Conservation (phyloP, 148 eudicot species). For the Nepenthes gracilis region DNA sequence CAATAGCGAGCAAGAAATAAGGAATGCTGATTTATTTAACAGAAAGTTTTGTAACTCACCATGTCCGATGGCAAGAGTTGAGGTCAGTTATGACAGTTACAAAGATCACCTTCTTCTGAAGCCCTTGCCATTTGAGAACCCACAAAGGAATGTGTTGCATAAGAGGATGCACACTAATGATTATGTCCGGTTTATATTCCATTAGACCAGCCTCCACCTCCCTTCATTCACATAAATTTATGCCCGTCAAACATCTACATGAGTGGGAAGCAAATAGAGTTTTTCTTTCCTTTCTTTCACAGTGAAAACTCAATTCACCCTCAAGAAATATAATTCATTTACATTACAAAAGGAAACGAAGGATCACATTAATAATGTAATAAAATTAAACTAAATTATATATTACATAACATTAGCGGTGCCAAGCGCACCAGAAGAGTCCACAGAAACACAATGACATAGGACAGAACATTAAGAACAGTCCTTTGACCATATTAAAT, state of each 20-base stretch:
- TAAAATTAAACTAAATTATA: no score
- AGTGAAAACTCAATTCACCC: no score
- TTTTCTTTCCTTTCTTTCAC: not conserved
- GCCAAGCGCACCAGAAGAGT: no score
- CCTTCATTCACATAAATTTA: constrained; percentile 28
- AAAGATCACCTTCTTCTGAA: constrained; percentile 84
- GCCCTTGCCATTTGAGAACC: constrained; percentile 99
- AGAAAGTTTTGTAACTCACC: constrained; percentile 30
- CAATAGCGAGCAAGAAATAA: not conserved
- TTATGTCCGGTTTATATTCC: constrained; percentile 95
- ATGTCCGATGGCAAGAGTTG: constrained; percentile 88
- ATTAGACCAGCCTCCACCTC: constrained; percentile 95
- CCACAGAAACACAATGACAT: no score
- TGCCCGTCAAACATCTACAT: constrained; percentile 2
- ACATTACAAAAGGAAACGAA: no score
- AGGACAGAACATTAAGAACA: no score
- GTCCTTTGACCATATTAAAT: no score
- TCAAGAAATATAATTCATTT: no score
- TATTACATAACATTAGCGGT: no score
- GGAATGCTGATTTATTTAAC: not conserved
- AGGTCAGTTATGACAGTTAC: constrained; percentile 95
- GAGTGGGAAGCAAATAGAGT: not conserved
- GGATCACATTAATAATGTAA: no score
- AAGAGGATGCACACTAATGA: constrained; percentile 92
- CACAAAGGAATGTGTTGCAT: constrained; percentile 96